Base-by-base conservation (phyloP, 164 flowering plant species). In the Brasenia schreberi region DNA sequence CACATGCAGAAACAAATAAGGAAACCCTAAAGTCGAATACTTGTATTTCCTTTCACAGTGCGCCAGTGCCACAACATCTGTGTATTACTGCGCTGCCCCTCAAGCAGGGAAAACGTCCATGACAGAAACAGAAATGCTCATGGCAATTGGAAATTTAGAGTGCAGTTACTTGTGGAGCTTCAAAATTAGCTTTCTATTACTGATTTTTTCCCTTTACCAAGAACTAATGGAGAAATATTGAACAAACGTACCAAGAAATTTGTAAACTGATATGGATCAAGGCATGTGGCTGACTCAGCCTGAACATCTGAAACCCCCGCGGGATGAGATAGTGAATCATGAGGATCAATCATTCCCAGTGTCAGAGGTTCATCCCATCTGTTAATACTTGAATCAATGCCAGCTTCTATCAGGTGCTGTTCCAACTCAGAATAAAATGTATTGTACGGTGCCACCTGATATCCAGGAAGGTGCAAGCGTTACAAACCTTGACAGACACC, bases 311-410 rank as follows among this genome's bases (percentile, higher is more conserved):
- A 87, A 43, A 84, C 87, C 65, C 99, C 99, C 10, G 95, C 94
- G n/a, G 99, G 92, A 81, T 95, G 98, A 69, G 96, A 88, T 61
- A 90, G 71, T 71, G 99, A 95, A 82, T 95, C 98, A 71, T 95
- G 98, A 43, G 98, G 99, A 77, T 95, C 98, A 71, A 95, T 83
- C 74, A 86, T 75, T 67, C 97, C 97, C 72, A 95, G 72, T 2
- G 86, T 81, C 69, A 95, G 61, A 6, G 96, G 91, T 74, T 92
- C 92, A 75, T 84, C 83, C 99, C 98, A 95, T 76, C 72, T 83
- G 73, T 90, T 95, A 65, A 84, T 69, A 56, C 77, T 77, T 19
- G 91, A 77, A 66, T 81, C 85, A 68, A 95, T 72, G 53, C 53
- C 53, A 45, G 53, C 53, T 45, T 45, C 53, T 7, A 12, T 45